Evolutionary conservation across 2,329 filamentous ascomycete genomes (phyloP).

Genomic region (Calycina herbarum): DNA sequence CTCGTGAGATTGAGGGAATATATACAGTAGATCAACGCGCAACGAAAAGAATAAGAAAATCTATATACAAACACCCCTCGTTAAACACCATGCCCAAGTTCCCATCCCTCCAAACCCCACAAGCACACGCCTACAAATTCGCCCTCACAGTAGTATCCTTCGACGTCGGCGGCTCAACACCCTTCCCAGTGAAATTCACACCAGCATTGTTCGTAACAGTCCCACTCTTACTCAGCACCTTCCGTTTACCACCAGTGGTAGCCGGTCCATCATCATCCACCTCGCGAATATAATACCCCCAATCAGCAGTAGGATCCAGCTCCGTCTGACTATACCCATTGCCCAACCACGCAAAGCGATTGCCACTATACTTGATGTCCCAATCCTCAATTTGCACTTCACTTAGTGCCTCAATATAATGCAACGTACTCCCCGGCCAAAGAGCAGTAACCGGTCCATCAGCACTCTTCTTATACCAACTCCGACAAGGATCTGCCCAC

Average conservation of each 20-base stretch:
- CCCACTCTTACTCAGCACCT: conserved; percentile 35
- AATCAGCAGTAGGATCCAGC: conserved; percentile 42
- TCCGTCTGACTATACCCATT: conserved; percentile 46
- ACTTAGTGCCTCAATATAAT: conserved; percentile 49
- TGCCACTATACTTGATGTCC: conserved; percentile 43
- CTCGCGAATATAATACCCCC: conserved; percentile 43
- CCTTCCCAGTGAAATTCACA: conserved; percentile 27
- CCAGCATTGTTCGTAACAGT: conserved; percentile 24
- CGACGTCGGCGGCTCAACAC: background rate
- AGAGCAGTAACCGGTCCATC: conserved; percentile 42
- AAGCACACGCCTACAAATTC: conserved; percentile 13
- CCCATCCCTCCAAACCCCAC: background rate
- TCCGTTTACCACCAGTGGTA: conserved; percentile 28
- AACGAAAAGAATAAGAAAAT: background rate
- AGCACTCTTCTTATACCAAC: conserved; percentile 42
- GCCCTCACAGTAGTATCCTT: conserved; percentile 10
- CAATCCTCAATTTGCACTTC: conserved; percentile 49
- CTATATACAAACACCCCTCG: background rate
- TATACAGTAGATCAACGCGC: background rate
- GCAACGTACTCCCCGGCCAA: conserved; percentile 48
- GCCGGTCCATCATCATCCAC: conserved; percentile 39
- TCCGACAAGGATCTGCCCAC: conserved; percentile 46
- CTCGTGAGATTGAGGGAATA: too few species aligned
- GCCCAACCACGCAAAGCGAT: conserved; percentile 43
- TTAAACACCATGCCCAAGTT: background rate